Base-by-base conservation (phyloP, 179 eudicot species). In the Silene coronaria region DNA sequence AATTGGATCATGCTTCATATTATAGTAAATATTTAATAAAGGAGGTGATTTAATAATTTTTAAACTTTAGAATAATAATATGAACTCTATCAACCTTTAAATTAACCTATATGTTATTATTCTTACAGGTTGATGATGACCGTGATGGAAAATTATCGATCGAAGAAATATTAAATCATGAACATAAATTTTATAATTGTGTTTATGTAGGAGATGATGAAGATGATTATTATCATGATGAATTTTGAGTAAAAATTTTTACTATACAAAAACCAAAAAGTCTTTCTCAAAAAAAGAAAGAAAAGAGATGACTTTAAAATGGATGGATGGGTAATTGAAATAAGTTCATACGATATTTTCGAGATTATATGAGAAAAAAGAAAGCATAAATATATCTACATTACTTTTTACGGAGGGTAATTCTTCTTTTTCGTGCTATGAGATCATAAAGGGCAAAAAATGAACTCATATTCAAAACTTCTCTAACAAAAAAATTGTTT, bases 81-180 rank as follows among this genome's bases (percentile, higher is more conserved):
- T 51, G 19, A 51, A 12, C 57, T 17, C 19, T 51, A 51, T 13
- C 3, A 51, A 51, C 19, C 57, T 12, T 51, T 51, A 53, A 53
- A 53, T 53, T 53, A 53, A 53, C 6, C 19, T 5, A 53, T 53
- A 0, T 2, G 13, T 3, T 53, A 24, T 53, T 34, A 4, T 0
- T 4, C 4, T 9, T 58, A 45, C 53, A 86, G 89, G 85, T 81
- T 11, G 89, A 86, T 75, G 86, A 81, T 26, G 30, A 86, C 24
- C 23, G 62, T 22, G 84, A 84, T 72, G 84, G 83, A 27, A 78
- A 53, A 53, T 67, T 86, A 38, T 76, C 77, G 0, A 67, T 84
- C 2, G 69, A 84, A 19, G 89, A 86, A 75, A 84, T 86, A 62
- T 71, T 84, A 24, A 79, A 57, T 10, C 87, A 86, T 45, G 82